Percentiles rank a stretch among this genome's conserved stretches.
phyloP scores from a whole-genome alignment of 2,329 filamentous ascomycete species.

The Aspergillus sergii region DNA sequence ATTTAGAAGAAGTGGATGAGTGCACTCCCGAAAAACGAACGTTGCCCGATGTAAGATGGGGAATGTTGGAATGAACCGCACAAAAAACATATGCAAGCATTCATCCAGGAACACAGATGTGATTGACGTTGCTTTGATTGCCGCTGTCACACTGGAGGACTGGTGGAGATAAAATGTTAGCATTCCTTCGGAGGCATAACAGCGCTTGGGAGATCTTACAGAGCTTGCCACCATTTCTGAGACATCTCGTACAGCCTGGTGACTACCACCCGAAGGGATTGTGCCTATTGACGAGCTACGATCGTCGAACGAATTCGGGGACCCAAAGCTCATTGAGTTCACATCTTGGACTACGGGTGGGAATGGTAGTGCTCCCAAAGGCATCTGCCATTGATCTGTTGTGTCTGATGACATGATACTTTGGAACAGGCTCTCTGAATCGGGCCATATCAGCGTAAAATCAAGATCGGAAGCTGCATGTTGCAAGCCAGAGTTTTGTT shows the following conservation, averaged over 20 bases:
- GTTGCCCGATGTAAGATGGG: conserved; percentile 49
- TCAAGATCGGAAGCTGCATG: conserved; percentile 37
- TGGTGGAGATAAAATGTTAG: conserved; percentile 15
- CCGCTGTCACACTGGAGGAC: conserved; percentile 50
- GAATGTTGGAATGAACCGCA: conserved; percentile 50
- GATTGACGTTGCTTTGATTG: conserved; percentile 46
- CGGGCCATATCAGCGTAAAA: conserved; percentile 49
- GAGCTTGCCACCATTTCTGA: conserved; percentile 48
- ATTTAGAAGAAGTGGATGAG: conserved; percentile 47
- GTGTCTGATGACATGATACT: conserved; percentile 46
- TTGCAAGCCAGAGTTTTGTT: conserved; percentile 25
- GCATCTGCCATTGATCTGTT: conserved; percentile 47
- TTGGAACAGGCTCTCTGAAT: conserved; percentile 49
- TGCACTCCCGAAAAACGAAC: conserved; percentile 49
- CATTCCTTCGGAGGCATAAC: background rate
- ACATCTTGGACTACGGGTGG: conserved; percentile 34
- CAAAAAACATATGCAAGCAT: conserved; percentile 52
- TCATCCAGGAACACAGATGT: conserved; percentile 51
- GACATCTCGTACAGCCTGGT: conserved; percentile 49
- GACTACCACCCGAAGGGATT: conserved; percentile 46
- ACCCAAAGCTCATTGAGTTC: conserved; percentile 34
- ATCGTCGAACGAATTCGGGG: conserved; percentile 42
- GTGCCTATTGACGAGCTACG: conserved; percentile 38
- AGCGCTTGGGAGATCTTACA: conserved; percentile 30
- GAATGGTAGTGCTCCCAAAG: conserved; percentile 45